Evolutionary conservation across 139 green algal genomes (phyloP).

Genomic region (Chlorella vulgaris): DNA sequence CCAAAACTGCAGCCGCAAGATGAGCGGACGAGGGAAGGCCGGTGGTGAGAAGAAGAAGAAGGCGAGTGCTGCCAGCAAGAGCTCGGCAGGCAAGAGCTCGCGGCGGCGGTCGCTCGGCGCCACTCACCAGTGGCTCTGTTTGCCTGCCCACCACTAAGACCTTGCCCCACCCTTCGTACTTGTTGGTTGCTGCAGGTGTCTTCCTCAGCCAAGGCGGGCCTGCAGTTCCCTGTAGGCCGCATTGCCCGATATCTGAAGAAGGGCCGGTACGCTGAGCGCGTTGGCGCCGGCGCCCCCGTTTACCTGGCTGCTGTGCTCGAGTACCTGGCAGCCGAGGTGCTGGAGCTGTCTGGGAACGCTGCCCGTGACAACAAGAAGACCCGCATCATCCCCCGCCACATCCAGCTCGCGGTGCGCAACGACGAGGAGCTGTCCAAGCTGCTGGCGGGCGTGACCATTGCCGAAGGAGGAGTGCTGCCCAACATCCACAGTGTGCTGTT

Average conservation of each 20-base stretch:
- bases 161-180: too few species aligned
- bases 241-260: conserved; percentile 62
- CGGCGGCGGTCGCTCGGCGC: background rate
- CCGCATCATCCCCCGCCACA: conserved; percentile 83
- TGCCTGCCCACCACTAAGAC: background rate
- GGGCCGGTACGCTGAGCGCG: conserved; percentile 64
- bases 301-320: conserved; percentile 59
- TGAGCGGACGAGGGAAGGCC: too few species aligned
- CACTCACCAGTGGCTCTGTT: background rate
- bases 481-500: conserved; percentile 89
- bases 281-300: conserved; percentile 34
- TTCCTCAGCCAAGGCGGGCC: conserved; percentile 82
- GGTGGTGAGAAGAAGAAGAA: too few species aligned
- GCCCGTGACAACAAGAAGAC: conserved; percentile 87
- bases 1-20: too few species aligned
- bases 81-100: background rate
- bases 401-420: conserved; percentile 73
- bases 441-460: conserved; percentile 79
- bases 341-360: conserved; percentile 78
- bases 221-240: conserved; percentile 91
- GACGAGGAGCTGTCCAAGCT: conserved; percentile 85
- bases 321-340: conserved; percentile 64
- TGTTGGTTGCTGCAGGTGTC: background rate
- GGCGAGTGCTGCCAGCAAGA: background rate
- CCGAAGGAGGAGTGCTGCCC: conserved; percentile 82